Evolutionary conservation across 2,329 filamentous ascomycete species (phyloP).

Genomic region (Colletotrichum sp.): DNA sequence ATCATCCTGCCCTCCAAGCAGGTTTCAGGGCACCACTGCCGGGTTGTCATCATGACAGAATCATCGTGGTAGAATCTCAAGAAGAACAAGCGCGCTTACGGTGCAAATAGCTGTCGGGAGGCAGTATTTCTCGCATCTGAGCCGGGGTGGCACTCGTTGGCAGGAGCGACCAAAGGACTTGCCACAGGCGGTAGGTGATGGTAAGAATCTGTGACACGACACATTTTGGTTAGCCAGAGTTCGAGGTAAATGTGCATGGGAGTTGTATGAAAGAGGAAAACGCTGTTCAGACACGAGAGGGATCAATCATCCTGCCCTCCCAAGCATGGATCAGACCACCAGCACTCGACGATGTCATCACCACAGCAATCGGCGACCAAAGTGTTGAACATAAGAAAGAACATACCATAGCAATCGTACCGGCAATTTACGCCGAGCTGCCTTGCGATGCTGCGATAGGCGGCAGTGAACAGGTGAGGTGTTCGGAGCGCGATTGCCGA

Average conservation of each 20-base stretch:
- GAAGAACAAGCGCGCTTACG: not conserved
- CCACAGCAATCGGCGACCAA: not conserved
- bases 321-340: not conserved
- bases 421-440: not conserved
- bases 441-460: not conserved
- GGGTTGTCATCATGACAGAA: not conserved
- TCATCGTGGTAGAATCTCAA: not conserved
- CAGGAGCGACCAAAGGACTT: not conserved
- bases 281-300: not conserved
- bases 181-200: not conserved
- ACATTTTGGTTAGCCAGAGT: rapidly evolving
- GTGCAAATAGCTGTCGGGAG: not conserved
- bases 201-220: not conserved
- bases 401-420: not conserved
- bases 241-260: rapidly evolving
- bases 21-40: not conserved
- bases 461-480: not conserved
- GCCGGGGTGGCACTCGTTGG: not conserved
- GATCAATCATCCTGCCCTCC: not conserved
- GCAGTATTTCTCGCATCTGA: not conserved
- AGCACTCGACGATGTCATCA: not conserved
- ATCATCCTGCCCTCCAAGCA: not conserved
- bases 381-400: rapidly evolving
- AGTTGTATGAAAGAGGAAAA: not conserved
- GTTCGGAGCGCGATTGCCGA: not conserved